Conservation (phyloP, 768 basidiomycete species). For the Obba rivulosa region DNA sequence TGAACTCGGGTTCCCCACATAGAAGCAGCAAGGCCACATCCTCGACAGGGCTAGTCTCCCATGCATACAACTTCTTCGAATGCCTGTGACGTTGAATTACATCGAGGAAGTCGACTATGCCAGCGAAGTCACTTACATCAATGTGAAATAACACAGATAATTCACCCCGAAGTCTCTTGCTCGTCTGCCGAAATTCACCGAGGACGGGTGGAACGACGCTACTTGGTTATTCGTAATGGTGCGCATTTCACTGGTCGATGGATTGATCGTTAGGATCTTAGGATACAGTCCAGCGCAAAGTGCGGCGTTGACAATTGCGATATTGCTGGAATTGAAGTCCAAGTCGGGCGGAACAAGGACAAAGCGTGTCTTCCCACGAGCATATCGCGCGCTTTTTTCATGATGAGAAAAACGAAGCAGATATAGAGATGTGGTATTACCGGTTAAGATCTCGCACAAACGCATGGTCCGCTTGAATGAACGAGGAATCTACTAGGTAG, state of each 20-base stretch:
- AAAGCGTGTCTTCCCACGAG: constrained; percentile 71
- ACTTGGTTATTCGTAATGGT: constrained; percentile 81
- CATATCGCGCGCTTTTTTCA: constrained; percentile 58
- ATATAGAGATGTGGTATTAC: constrained; percentile 27
- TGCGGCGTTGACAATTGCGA: constrained; percentile 69
- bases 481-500: constrained; percentile 84
- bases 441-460: constrained; percentile 70
- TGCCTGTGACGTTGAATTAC: constrained; percentile 51
- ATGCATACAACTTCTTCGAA: constrained; percentile 87
- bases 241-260: constrained; percentile 51
- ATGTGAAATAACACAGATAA: constrained; percentile 79
- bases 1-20: constrained; percentile 89
- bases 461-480: constrained; percentile 62
- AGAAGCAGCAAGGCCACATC: constrained; percentile 76
- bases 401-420: not conserved
- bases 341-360: constrained; percentile 66
- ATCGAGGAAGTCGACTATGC: not conserved
- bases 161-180: constrained; percentile 67
- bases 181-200: constrained; percentile 77
- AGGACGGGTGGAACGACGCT: constrained; percentile 83
- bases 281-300: constrained; percentile 87
- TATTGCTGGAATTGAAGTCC: constrained; percentile 64
- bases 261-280: constrained; percentile 76
- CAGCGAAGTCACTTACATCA: constrained; percentile 52
- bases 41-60: constrained; percentile 90